Percentiles rank a stretch among this genome's conserved stretches.
These are phyloP conservation scores for Monosporascus sp. DNA, from an alignment of 2,329 filamentous ascomycete genomes.

Conservation along the genomic window DNA sequence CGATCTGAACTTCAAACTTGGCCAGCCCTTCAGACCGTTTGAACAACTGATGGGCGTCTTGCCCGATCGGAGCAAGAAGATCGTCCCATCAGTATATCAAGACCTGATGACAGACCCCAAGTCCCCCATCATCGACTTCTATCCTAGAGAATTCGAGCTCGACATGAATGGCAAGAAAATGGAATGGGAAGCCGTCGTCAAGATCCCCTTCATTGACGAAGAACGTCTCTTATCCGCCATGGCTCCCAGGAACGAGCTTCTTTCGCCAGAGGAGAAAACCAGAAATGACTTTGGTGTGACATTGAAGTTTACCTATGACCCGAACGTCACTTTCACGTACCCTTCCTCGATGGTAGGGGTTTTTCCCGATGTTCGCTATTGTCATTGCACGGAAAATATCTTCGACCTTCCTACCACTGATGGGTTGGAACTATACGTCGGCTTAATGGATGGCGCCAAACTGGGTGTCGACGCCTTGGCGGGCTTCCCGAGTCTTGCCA, in stretches of 20 bases:
- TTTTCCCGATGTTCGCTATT: slow-evolving; percentile 83
- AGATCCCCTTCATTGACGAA: slow-evolving; percentile 98
- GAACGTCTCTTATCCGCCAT: slow-evolving; percentile 79
- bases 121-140: slow-evolving; percentile 96
- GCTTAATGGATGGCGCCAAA: slow-evolving; percentile 78
- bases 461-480: slow-evolving; percentile 79
- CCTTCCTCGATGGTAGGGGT: slow-evolving; percentile 83
- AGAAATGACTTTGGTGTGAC: slow-evolving; percentile 90
- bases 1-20: slow-evolving; percentile 86
- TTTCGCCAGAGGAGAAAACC: slow-evolving; percentile 72
- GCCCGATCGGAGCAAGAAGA: slow-evolving; percentile 94
- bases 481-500: slow-evolving; percentile 87
- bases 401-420: slow-evolving; percentile 93
- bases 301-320: slow-evolving; percentile 85
- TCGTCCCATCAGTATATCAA: slow-evolving; percentile 84
- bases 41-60: slow-evolving; percentile 98
- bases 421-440: slow-evolving; percentile 78
- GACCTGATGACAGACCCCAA: slow-evolving; percentile 85
- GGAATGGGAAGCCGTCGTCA: slow-evolving; percentile 99
- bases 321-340: slow-evolving; percentile 74
- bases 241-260: slow-evolving; percentile 71
- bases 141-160: slow-evolving; percentile 91
- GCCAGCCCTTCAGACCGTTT: slow-evolving; percentile 90
- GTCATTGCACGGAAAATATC: slow-evolving; percentile 91
- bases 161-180: slow-evolving; percentile 99